Evolutionary conservation across 768 basidiomycete species (phyloP), one percentile per base, ranked within the genome.

Genomic region (Suillus cothurnatus): DNA sequence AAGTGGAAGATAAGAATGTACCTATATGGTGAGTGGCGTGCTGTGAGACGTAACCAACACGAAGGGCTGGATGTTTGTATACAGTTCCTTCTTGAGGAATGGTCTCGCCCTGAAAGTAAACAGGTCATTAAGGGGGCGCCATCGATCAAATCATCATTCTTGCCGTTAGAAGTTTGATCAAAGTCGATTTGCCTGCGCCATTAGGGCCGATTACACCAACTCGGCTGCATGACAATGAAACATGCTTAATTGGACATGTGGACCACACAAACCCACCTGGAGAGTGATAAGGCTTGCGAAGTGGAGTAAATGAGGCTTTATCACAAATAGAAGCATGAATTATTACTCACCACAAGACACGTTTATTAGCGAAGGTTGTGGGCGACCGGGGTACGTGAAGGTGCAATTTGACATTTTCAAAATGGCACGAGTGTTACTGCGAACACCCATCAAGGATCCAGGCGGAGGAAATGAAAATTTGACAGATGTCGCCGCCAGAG

Each of bases 11-110:
- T 28, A 75, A 77, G 26, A 28, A 6, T 21, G 61, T 72, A 88
- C 91, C 92, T 68, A 97, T 92, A 75, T 99, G 96, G 81, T 97
- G 97, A 63, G 97, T 98, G 43, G 96, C 96, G 77, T 99, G 96
- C 73, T 99, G 96, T 5, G 97, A 96, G 68, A 99, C 95, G 77
- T 98, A 98, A 61, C 95, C 96, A 62, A 98, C 93, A 67, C 96
- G 92, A 45, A 99, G 80, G 41, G 94, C 84, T 38, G 95, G 96
- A 74, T 99, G 96, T 73, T 97, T 97, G 80, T 95, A 93, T 53
- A 96, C 95, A 9, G 86, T 85, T 38, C 96, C 96, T 75, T 92
- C 88, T 77, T 99, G 95, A 52, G 97, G 95, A 57, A 86, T 81
- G 21, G 93, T 92, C 78, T 99, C 96, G 69, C 96, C 96, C 91